Evolutionary conservation across 805 yeast species (phyloP).

Genomic region (Cyberlindnera xishuangbannaensis): DNA sequence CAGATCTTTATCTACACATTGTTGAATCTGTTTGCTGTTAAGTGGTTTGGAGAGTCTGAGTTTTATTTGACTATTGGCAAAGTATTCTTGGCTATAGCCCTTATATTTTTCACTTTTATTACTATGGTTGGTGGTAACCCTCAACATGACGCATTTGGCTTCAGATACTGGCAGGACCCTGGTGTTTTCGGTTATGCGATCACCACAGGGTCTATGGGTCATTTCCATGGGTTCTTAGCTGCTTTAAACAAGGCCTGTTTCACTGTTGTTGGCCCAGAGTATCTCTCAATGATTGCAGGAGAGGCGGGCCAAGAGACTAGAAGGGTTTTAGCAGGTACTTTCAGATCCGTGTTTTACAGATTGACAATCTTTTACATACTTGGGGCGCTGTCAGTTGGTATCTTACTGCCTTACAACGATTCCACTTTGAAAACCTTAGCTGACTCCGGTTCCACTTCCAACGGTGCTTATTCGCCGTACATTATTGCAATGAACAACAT

Average conservation of each 20-base stretch:
- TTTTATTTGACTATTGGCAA: slow-evolving; percentile 72
- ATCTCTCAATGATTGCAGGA: slow-evolving; percentile 76
- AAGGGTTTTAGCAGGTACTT: slow-evolving; percentile 65
- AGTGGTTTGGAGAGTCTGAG: slow-evolving; percentile 75
- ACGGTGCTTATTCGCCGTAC: slow-evolving; percentile 54
- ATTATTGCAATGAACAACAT: slow-evolving; percentile 49
- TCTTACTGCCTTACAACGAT: slow-evolving; percentile 58
- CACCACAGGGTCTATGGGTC: slow-evolving; percentile 52
- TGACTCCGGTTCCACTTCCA: slow-evolving; percentile 57
- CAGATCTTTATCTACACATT: slow-evolving; percentile 56
- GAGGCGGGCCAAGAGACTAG: slow-evolving; percentile 71
- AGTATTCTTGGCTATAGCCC: slow-evolving; percentile 62
- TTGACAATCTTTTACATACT: slow-evolving; percentile 54
- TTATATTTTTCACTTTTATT: slow-evolving; percentile 65
- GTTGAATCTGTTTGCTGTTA: slow-evolving; percentile 67
- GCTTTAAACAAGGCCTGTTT: slow-evolving; percentile 68
- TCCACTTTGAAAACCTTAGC: slow-evolving; percentile 42
- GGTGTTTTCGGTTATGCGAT: slow-evolving; percentile 52
- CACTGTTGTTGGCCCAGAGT: slow-evolving; percentile 82
- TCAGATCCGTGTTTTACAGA: slow-evolving; percentile 64
- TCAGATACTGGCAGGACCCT: slow-evolving; percentile 46
- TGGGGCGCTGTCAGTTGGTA: slow-evolving; percentile 64
- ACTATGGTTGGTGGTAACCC: slow-evolving; percentile 90
- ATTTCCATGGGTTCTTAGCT: slow-evolving; percentile 62
- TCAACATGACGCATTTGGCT: slow-evolving; percentile 53